Evolutionary conservation across 306 rosid species (phyloP), one percentile per base, ranked within the genome.

Genomic region (Lathyrus aphaca): DNA sequence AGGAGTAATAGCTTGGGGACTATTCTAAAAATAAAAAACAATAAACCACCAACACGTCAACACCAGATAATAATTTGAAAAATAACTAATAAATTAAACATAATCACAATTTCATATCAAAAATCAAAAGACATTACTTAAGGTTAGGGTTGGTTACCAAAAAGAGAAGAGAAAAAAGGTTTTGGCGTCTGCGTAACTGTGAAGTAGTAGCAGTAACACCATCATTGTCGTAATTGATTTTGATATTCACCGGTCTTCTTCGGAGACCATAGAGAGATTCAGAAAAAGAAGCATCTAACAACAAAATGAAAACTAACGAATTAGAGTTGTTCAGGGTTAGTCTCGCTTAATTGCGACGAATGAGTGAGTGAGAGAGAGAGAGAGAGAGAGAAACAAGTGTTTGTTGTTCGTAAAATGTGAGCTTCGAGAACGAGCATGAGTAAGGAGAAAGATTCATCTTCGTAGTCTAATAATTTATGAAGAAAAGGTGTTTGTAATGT

Each of bases 341-440:
- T 7, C 6, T 7, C 2, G 39, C 39, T 35, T 35, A 35, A 35
- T 35, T 35, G 10, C 10, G 9, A 35, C 1, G 10, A 35, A 1
- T 7, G 39, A 35, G 37, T 0, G 37, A 32, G 0, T 5, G 35
- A 29, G 35, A 0, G 35, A 29, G 15, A n/a, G n/a, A 30, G 4
- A n/a, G 11, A n/a, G 16, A 3, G 29, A 32, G 2, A 15, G 12
- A 15, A 10, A 9, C 0, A 3, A 1, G 7, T 10, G 64, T 96
- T 96, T 58, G 98, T 83, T 46, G 96, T 85, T 0, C 98, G 80
- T 58, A 94, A 77, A 78, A 89, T 87, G 57, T 94, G 98, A 54
- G 96, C 49, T 77, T 94, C 97, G 43, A 94, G 98, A 54, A 90
- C 56, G 4, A 88, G 88, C 98, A 88, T 90, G 67, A 94, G 91